Evolutionary conservation across 225 moss, liverwort and hornwort species (phyloP).

Genomic region (Rhytidiadelphus loreus): DNA sequence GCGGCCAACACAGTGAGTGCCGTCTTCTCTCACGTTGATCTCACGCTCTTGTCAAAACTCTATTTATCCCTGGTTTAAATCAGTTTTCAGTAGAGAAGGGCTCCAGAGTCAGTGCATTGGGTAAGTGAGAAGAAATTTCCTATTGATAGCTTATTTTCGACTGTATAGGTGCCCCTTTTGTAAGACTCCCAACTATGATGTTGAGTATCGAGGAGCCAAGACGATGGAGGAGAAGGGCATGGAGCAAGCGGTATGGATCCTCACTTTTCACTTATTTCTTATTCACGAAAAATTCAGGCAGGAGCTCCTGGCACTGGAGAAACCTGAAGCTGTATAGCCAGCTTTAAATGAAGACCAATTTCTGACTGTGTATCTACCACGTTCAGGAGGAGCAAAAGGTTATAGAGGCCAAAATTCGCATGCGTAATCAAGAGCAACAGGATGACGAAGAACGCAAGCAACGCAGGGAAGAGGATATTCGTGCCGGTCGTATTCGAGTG

Average conservation of each 20-base stretch:
- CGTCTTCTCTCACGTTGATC: not conserved
- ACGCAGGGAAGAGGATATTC: conserved; percentile 37
- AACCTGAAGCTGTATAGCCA: not conserved
- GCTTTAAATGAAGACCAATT: not conserved
- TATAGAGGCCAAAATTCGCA: conserved; percentile 64
- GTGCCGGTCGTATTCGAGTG: conserved; percentile 17
- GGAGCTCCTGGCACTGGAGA: not conserved
- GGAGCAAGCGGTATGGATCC: conserved; percentile 48
- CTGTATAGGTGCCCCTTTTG: conserved; percentile 47
- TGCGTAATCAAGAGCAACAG: conserved; percentile 59
- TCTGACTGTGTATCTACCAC: not conserved
- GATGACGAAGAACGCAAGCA: conserved; percentile 52
- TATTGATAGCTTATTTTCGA: not conserved
- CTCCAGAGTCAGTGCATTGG: not conserved
- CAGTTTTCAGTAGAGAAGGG: not conserved
- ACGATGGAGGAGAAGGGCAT: conserved; percentile 63
- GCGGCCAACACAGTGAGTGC: conserved; percentile 55
- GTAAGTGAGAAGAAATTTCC: not conserved
- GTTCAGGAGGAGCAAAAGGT: conserved; percentile 63
- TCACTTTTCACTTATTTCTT: not conserved
- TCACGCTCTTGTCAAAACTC: not conserved
- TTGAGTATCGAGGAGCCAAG: conserved; percentile 65
- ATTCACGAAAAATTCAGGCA: not conserved
- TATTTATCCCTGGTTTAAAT: not conserved
- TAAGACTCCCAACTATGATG: conserved; percentile 58